Evolutionary conservation across 2,329 filamentous ascomycete genomes (phyloP).

Genomic region (Tolypocladium album): DNA sequence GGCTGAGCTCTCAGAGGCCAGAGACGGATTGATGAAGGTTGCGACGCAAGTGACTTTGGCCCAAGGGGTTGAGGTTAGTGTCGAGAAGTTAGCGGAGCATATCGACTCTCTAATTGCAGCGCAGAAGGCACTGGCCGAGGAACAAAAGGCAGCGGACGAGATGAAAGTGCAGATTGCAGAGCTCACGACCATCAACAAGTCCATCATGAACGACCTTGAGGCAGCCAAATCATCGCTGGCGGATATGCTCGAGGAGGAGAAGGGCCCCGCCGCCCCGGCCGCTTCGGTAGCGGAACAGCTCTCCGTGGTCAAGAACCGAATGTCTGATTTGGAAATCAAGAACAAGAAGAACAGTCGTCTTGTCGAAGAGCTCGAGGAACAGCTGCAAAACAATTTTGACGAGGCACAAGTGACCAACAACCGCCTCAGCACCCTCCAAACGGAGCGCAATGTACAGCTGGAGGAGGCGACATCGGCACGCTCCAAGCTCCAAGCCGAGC

Average conservation of each 20-base stretch:
- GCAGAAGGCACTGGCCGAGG: constrained; percentile 47
- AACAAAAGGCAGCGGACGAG: constrained; percentile 48
- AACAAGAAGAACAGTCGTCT: constrained; percentile 89
- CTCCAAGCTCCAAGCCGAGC: constrained; percentile 52
- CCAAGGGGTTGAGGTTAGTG: constrained; percentile 50
- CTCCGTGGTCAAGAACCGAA: constrained; percentile 53
- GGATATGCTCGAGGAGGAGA: constrained; percentile 40
- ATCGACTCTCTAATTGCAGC: constrained; percentile 46
- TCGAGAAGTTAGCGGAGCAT: constrained; percentile 56
- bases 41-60: constrained; percentile 52
- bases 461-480: constrained; percentile 66
- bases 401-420: constrained; percentile 80
- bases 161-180: constrained; percentile 45
- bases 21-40: constrained; percentile 54
- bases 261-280: constrained; percentile 26
- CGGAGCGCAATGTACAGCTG: constrained; percentile 62
- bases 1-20: constrained; percentile 52
- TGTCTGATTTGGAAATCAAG: constrained; percentile 48
- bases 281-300: constrained; percentile 44
- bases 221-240: constrained; percentile 43
- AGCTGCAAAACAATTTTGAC: constrained; percentile 90
- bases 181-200: constrained; percentile 46
- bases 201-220: constrained; percentile 52
- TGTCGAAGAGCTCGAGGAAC: constrained; percentile 93
- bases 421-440: constrained; percentile 71